Conservation (phyloP, 2,329 filamentous ascomycete genomes). For the Cladophialophora carrionii region DNA sequence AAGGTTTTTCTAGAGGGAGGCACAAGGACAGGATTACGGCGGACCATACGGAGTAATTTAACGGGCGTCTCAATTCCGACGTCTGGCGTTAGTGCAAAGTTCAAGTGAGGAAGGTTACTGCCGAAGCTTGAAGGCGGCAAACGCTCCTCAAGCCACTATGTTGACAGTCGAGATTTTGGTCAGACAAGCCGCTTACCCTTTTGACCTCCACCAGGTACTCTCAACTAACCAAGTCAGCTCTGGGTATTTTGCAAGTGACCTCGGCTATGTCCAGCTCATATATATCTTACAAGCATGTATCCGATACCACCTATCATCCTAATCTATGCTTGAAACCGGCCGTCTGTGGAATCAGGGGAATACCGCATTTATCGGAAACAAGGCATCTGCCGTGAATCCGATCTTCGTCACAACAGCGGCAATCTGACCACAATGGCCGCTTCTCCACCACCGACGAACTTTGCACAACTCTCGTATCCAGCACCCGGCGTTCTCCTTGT, state of each 20-base stretch:
- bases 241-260: background rate
- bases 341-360: background rate
- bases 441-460: slow-evolving; percentile 4
- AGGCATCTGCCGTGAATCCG: background rate
- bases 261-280: background rate
- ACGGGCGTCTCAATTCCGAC: background rate
- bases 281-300: background rate
- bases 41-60: background rate
- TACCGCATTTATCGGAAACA: no score
- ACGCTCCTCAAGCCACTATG: background rate
- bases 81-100: background rate
- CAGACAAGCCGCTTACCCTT: background rate
- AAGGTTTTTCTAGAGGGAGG: background rate
- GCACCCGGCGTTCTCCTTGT: slow-evolving; percentile 51
- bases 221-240: background rate
- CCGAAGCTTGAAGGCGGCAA: background rate
- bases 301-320: background rate
- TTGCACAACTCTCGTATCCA: slow-evolving; percentile 46
- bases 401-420: background rate
- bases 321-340: background rate
- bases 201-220: no score
- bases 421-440: background rate
- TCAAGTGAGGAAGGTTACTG: background rate
- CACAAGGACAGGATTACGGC: background rate
- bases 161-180: background rate